A percentile compares a stretch with the other conserved stretches of the same genome.
Evolutionary conservation across 345 rosid species (phyloP).

Genomic region (Citrus unshiu): DNA sequence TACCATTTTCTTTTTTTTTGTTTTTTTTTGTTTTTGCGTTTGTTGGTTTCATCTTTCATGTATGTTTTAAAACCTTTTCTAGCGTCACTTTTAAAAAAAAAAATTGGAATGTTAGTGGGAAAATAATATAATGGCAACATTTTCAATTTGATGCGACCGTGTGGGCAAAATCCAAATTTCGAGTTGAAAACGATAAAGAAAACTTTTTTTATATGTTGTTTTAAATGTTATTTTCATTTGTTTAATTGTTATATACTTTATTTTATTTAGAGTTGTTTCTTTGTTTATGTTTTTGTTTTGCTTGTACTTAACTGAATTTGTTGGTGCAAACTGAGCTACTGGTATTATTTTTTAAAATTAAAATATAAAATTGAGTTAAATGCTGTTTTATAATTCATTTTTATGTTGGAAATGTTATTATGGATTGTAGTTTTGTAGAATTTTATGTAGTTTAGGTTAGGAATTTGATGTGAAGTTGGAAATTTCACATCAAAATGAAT

Average conservation of each 20-base stretch:
- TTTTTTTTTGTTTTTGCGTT: not conserved
- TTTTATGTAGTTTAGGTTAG: not conserved
- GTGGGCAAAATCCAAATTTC: slow-evolving; percentile 1
- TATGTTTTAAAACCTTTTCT: not conserved
- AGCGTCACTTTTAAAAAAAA: too few relatives aligned
- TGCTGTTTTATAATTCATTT: not conserved
- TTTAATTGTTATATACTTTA: not conserved
- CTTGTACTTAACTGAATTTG: not conserved
- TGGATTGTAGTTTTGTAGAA: not conserved
- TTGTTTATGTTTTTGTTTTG: not conserved
- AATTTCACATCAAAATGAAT: not conserved
- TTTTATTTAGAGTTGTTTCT: not conserved
- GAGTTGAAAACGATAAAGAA: not conserved
- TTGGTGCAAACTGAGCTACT: not conserved
- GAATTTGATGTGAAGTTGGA: not conserved
- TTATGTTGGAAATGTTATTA: not conserved
- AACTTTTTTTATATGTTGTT: not conserved
- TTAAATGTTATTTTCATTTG: not conserved
- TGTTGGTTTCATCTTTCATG: not conserved
- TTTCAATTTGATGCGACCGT: slow-evolving; percentile 3
- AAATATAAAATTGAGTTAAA: not conserved
- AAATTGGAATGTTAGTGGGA: not conserved
- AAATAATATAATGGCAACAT: not conserved
- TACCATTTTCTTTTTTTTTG: not conserved
- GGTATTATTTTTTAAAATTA: not conserved